Percentiles rank a stretch among this genome's conserved stretches.
Conservation (phyloP, 805 yeast genomes). For the Sungouiella blattae region DNA sequence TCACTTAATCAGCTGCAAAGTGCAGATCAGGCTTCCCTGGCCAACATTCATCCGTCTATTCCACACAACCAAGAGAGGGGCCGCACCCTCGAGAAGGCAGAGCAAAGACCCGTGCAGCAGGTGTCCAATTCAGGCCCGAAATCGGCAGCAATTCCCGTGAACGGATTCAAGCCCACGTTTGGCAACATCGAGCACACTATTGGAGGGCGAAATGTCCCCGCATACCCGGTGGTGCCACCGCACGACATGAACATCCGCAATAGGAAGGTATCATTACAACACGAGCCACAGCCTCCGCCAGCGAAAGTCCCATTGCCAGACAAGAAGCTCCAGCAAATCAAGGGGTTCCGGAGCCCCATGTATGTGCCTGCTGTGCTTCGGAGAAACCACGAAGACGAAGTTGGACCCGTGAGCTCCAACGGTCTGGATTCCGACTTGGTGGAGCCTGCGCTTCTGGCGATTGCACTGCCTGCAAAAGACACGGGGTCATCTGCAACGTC, state of each 20-base stretch:
- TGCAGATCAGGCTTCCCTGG: not conserved
- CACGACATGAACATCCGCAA: constrained; percentile 21
- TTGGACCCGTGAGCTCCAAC: constrained; percentile 1
- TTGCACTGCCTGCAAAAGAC: constrained; percentile 6
- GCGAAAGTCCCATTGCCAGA: constrained; percentile 15
- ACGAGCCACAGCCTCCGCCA: not conserved
- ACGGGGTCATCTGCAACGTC: constrained; percentile 18
- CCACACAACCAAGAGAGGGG: not conserved
- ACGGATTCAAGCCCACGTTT: not conserved
- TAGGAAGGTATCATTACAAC: constrained; percentile 2
- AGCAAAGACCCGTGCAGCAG: not conserved
- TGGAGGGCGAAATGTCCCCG: not conserved
- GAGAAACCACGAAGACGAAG: constrained; percentile 30
- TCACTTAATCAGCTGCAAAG: too few relatives aligned
- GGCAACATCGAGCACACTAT: not conserved
- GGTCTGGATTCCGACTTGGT: not conserved
- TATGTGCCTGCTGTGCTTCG: constrained; percentile 85
- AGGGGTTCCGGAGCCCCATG: constrained; percentile 79
- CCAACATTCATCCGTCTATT: too few relatives aligned
- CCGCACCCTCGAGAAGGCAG: too few relatives aligned
- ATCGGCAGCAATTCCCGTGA: too few relatives aligned
- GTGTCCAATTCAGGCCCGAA: too few relatives aligned
- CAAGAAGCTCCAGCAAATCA: constrained; percentile 60
- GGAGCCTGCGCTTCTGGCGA: not conserved
- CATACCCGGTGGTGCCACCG: constrained; percentile 20